phyloP scores from a whole-genome alignment of 1,284 basidiomycete species.

The Leccinum idahoense region DNA sequence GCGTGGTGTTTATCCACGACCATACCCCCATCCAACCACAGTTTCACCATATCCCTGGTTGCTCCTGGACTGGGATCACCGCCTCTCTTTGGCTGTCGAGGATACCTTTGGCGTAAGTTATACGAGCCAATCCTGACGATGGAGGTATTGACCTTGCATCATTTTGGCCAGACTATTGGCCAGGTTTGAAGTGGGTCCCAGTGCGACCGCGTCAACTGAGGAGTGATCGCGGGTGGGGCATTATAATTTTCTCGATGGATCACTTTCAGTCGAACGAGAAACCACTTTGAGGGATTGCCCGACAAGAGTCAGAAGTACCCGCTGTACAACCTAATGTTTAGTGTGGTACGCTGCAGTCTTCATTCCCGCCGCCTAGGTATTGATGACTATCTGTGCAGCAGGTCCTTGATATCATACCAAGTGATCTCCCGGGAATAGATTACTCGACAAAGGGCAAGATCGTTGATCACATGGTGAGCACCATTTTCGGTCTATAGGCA shows the following conservation, averaged over 20 bases:
- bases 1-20: constrained; percentile 31
- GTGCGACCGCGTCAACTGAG: constrained; percentile 12
- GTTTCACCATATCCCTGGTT: constrained; percentile 4
- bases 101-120: not conserved
- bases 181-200: constrained; percentile 29
- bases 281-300: constrained; percentile 23
- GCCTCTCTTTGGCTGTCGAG: constrained; percentile 22
- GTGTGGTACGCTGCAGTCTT: no score
- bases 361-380: no score
- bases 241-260: constrained; percentile 38
- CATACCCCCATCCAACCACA: constrained; percentile 18
- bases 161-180: constrained; percentile 32
- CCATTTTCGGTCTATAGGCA: no score
- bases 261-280: constrained; percentile 38
- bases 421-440: no score
- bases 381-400: no score
- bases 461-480: no score
- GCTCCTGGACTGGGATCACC: constrained; percentile 27
- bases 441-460: no score
- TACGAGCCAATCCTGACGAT: constrained; percentile 6
- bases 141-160: constrained; percentile 34
- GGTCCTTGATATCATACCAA: no score
- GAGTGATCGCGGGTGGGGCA: constrained; percentile 26
- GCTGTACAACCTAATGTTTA: no score
- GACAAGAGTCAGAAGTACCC: no score